A percentile compares a stretch with the other conserved stretches of the same genome.
Conservation (phyloP, 2,329 filamentous ascomycete species). For the Parafenestella ontariensis region DNA sequence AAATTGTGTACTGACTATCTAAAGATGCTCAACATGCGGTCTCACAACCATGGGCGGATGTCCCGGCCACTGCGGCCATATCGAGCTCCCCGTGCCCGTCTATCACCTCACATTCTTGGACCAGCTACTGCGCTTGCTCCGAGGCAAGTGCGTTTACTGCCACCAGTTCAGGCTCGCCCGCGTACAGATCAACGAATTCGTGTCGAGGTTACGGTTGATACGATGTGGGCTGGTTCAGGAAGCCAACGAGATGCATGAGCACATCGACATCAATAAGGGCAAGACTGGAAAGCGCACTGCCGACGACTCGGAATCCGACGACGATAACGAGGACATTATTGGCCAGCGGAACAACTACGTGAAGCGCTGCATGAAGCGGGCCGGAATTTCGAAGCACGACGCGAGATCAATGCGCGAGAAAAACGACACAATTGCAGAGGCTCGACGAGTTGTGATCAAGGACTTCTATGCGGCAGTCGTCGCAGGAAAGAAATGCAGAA, state of each 20-base stretch:
- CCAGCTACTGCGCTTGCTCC: conserved; percentile 82
- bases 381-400: conserved; percentile 55
- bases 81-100: conserved; percentile 89
- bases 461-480: conserved; percentile 80
- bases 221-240: conserved; percentile 82
- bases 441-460: conserved; percentile 77
- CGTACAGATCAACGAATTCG: conserved; percentile 76
- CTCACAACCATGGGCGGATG: conserved; percentile 76
- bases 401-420: conserved; percentile 66
- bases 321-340: conserved; percentile 66
- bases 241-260: conserved; percentile 59
- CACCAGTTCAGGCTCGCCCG: conserved; percentile 82
- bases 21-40: conserved; percentile 90
- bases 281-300: conserved; percentile 46
- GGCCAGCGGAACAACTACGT: conserved; percentile 72
- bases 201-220: conserved; percentile 84
- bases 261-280: conserved; percentile 52
- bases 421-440: conserved; percentile 82
- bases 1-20: conserved; percentile 9
- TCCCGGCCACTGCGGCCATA: conserved; percentile 92
- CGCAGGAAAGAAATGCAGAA: conserved; percentile 72
- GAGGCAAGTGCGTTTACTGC: conserved; percentile 90
- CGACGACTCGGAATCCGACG: conserved; percentile 65
- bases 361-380: conserved; percentile 70
- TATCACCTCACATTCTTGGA: conserved; percentile 98